phyloP scores from a whole-genome alignment of 2,329 filamentous ascomycete species.

The Pseudogymnoascus sp. region DNA sequence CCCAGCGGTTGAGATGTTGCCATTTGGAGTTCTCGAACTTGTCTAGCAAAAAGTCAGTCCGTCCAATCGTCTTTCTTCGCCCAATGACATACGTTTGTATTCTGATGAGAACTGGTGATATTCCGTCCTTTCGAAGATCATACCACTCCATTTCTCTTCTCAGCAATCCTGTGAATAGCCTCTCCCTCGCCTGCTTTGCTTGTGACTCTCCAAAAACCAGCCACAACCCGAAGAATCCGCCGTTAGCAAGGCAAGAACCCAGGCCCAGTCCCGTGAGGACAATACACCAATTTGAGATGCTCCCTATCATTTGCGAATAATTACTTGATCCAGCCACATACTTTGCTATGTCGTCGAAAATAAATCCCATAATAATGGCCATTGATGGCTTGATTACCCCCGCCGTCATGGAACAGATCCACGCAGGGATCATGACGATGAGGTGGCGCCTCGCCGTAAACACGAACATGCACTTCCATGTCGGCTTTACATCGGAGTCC shows the following conservation, averaged over 20 bases:
- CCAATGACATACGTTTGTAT: constrained; percentile 61
- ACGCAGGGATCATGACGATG: constrained; percentile 44
- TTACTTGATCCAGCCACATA: constrained; percentile 52
- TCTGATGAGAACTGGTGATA: constrained; percentile 62
- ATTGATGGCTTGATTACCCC: constrained; percentile 59
- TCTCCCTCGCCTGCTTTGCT: constrained; percentile 55
- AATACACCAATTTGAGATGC: constrained; percentile 53
- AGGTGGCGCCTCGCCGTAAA: constrained; percentile 62
- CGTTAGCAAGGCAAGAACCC: constrained; percentile 60
- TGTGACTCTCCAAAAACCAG: constrained; percentile 75
- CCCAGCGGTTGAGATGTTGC: constrained; percentile 76
- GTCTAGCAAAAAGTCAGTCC: constrained; percentile 42
- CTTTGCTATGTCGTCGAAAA: constrained; percentile 65
- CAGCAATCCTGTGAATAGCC: constrained; percentile 63
- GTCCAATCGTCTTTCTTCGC: neutral
- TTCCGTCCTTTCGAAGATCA: constrained; percentile 63
- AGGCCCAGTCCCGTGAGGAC: constrained; percentile 57
- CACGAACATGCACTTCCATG: constrained; percentile 48
- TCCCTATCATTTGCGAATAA: constrained; percentile 43
- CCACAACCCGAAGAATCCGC: constrained; percentile 63
- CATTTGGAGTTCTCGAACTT: constrained; percentile 73
- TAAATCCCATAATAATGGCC: constrained; percentile 63
- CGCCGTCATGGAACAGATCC: constrained; percentile 49
- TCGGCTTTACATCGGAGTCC: constrained; percentile 1
- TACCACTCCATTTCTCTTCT: constrained; percentile 75